Base-by-base conservation (phyloP, 2,329 filamentous ascomycete species). In the Fusarium xylarioides region DNA sequence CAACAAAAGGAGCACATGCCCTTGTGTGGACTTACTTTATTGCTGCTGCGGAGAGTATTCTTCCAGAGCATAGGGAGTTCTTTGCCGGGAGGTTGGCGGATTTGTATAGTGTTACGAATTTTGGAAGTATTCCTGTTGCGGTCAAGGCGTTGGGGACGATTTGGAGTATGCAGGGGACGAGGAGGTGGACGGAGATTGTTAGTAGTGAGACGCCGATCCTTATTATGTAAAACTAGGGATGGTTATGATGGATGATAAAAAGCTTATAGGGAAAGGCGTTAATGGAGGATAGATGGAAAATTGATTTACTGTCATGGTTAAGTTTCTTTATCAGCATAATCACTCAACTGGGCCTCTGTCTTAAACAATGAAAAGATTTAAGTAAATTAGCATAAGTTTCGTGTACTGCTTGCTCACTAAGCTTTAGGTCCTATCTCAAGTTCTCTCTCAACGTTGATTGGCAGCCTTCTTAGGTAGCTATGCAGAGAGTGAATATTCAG, bases 21-120 rank as follows among this genome's bases (percentile, higher is more conserved):
- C 79, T 85, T 1, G 82, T 84, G 0, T 85, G 83, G 83, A 75
- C 80, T 1, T 84, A 80, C 57, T 84, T 84, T 35, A 78, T 84
- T 2, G 82, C 81, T 2, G 82, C 81, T 0, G 82, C 82, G 0
- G 82, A 84, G 61, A 84, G 82, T 43, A 76, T 75, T 1, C 71
- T 80, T 2, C 78, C 79, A 1, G 77, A 77, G 26, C 81, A 84
- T 54, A 74, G 82, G 4, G 57, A 71, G 1, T 85, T 83, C 34
- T 85, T 84, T 50, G 74, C 75, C 0, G 57, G 70, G 2, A 71
- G 81, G 1, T 61, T 84, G 11, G 65, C 63, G 4, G 66, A 74
- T 1, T 61, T 84, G 5, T 80, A 82, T 47, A 62, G 63, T 9
- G 76, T 77, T 19, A 84, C 82, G 0, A 71, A 76, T 10, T 84